A percentile compares a stretch with the other conserved stretches of the same genome.
Conservation (phyloP, 495 filamentous ascomycete species). For the Daldinia caldariorum region DNA sequence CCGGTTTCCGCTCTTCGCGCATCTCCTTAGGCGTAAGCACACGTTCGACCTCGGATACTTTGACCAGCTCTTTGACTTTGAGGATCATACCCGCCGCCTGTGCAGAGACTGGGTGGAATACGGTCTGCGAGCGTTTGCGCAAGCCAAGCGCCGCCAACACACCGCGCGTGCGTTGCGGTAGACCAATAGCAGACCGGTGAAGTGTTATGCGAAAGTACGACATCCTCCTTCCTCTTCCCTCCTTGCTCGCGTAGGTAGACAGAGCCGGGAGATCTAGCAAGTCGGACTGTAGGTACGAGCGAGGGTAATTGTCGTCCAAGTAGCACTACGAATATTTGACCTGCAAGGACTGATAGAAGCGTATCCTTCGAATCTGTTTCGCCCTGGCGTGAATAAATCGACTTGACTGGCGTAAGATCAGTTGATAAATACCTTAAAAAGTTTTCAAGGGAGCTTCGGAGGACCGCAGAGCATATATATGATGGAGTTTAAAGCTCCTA, state of each 20-base stretch:
- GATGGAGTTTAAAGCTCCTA: neutral
- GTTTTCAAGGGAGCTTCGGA: neutral
- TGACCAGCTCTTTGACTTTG: conserved; percentile 95
- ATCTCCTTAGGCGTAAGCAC: conserved; percentile 78
- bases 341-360: neutral
- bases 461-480: neutral
- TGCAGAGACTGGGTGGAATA: conserved; percentile 87
- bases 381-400: neutral
- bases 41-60: conserved; percentile 81
- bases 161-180: conserved; percentile 81
- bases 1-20: conserved; percentile 76
- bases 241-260: neutral
- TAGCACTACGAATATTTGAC: neutral
- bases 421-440: neutral
- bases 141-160: conserved; percentile 91
- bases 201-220: conserved; percentile 96
- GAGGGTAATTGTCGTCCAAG: neutral
- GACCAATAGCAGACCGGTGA: conserved; percentile 90
- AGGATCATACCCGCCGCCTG: conserved; percentile 94
- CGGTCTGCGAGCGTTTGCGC: conserved; percentile 84
- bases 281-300: neutral
- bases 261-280: neutral
- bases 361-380: neutral
- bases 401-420: neutral
- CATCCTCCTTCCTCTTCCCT: conserved; percentile 63